Evolutionary conservation across 2,329 filamentous ascomycete species (phyloP), one percentile per base, ranked within the genome.

Genomic region (Alternaria gansuensis): DNA sequence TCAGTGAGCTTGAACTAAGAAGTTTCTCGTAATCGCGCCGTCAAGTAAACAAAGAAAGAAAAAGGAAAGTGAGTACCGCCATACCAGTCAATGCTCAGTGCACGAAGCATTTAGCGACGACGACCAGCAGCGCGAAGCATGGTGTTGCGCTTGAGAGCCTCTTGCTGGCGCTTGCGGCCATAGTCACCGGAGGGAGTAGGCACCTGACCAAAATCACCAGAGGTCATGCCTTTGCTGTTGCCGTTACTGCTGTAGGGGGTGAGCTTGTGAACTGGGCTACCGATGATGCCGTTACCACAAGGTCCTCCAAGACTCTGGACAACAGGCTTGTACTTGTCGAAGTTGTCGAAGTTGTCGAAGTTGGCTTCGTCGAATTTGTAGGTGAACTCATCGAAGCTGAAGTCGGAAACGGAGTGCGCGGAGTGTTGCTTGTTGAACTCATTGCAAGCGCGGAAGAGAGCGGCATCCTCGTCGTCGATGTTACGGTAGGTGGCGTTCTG

Each of bases 61-160:
- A 34, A 51, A 14, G 26, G 5, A 4, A 4, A 26, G 17, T n/a
- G 33, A 29, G 36, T 14, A 26, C 26, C 13, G 2, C 6, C n/a
- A 33, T 23, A 24, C 13, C 26, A 40, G n/a, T 17, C 26, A 13
- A n/a, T 14, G 5, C 26, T 13, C 0, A 41, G 0, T 8, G 1
- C 21, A 0, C 6, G 36, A 21, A 10, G 24, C 8, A 24, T 58
- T 48, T 60, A 67, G 26, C 60, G 54, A 51, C 54, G 54, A 36
- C 51, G 51, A 6, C 54, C 58, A 24, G 55, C 40, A 21, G 49
- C 45, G 5, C 40, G 51, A 8, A 65, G 49, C 49, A 34, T 51
- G 2, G 49, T 54, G 5, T 61, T 63, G 36, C 65, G 68, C 40
- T 64, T 41, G 2, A 68, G 56, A 14, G 67, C 69, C 51, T 69